Percentiles rank a stretch among this genome's conserved stretches.
Evolutionary conservation across 768 basidiomycete species (phyloP).

Genomic region (Termitomyces sp.): DNA sequence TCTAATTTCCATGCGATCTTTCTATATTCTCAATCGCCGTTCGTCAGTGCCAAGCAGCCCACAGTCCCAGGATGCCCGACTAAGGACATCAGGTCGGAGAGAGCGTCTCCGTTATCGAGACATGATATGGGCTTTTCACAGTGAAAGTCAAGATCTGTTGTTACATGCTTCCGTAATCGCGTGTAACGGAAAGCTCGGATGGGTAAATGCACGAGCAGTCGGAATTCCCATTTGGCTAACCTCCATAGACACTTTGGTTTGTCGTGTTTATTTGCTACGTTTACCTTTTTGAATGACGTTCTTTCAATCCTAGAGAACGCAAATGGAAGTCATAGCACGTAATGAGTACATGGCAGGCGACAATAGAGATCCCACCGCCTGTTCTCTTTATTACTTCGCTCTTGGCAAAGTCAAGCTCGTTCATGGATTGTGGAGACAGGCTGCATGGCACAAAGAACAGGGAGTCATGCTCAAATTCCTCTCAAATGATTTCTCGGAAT

Average conservation of each 20-base stretch:
- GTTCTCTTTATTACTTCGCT: conserved; percentile 93
- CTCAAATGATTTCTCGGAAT: conserved; percentile 79
- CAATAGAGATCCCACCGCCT: conserved; percentile 81
- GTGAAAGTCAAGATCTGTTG: conserved; percentile 87
- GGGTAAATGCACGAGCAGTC: conserved; percentile 83
- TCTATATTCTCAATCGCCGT: conserved; percentile 79
- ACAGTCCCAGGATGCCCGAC: conserved; percentile 34
- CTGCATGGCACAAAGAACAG: conserved; percentile 91
- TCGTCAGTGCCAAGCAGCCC: conserved; percentile 48
- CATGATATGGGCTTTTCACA: conserved; percentile 96
- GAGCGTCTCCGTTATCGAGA: conserved; percentile 89
- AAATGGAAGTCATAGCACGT: conserved; percentile 85
- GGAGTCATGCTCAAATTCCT: conserved; percentile 87
- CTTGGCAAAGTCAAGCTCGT: conserved; percentile 90
- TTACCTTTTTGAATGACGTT: not conserved
- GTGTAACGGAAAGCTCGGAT: conserved; percentile 83
- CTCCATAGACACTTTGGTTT: conserved; percentile 74
- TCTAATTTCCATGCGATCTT: conserved; percentile 88
- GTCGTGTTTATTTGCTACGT: conserved; percentile 19
- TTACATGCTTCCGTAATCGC: conserved; percentile 65
- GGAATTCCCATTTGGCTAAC: conserved; percentile 89
- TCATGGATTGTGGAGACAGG: conserved; percentile 94
- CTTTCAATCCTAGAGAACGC: conserved; percentile 51
- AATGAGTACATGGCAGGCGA: conserved; percentile 92
- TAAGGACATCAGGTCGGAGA: conserved; percentile 53